Conservation (phyloP, 495 filamentous ascomycete genomes). For the Hypoxylon subgilvum region DNA sequence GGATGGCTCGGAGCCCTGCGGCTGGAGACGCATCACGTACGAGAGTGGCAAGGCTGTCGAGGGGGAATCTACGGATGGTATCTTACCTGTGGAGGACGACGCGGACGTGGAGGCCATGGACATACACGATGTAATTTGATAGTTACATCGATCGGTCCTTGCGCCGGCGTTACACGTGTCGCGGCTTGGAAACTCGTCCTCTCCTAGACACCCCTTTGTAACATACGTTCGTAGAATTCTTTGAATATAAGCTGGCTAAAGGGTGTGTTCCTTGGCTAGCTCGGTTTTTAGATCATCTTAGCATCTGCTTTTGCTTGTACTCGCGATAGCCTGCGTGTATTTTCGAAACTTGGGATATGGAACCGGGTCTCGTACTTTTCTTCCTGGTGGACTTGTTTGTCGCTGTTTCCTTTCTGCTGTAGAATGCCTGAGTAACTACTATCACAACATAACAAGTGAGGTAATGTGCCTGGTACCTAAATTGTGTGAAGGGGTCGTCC, state of each 20-base stretch:
- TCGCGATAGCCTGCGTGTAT: no score
- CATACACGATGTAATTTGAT: conserved; percentile 20
- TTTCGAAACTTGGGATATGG: no score
- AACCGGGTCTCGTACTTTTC: no score
- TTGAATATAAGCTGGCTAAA: background rate
- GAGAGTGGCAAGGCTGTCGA: conserved; percentile 61
- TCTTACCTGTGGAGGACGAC: conserved; percentile 39
- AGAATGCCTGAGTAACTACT: no score
- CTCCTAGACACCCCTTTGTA: conserved; percentile 10
- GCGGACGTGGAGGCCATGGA: conserved; percentile 29
- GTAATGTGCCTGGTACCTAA: no score
- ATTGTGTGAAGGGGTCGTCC: no score
- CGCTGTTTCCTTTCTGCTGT: no score
- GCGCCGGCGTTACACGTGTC: background rate
- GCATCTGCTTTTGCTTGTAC: background rate
- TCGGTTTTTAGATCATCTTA: background rate
- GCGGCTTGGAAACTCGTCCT: no score
- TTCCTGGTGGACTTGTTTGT: no score
- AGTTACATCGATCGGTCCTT: background rate
- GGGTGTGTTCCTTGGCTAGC: conserved; percentile 1
- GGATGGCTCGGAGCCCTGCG: conserved; percentile 63
- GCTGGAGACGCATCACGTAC: conserved; percentile 76
- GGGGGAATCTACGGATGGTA: conserved; percentile 55
- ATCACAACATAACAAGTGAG: no score
- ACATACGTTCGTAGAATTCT: no score